Conservation (phyloP, 2,329 filamentous ascomycete species). For the Phyllosticta citrichinensis region DNA sequence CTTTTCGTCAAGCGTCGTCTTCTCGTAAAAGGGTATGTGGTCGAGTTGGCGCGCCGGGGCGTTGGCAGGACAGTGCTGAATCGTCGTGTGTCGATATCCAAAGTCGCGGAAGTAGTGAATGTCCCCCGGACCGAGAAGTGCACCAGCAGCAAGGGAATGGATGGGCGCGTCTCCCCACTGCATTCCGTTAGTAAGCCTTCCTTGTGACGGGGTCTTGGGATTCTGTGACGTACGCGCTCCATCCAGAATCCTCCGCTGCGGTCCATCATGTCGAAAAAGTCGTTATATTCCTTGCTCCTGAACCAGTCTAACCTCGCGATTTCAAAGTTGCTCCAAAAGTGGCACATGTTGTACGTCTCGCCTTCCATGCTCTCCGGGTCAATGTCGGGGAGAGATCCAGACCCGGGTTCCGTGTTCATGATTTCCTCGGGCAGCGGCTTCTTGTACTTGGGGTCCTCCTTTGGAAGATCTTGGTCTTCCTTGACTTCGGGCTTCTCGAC, state of each 20-base stretch:
- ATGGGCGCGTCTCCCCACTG: constrained; percentile 99
- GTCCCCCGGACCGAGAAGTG: constrained; percentile 67
- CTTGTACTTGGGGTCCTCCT: constrained; percentile 56
- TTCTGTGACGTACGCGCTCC: constrained; percentile 62
- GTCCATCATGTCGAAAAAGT: constrained; percentile 99
- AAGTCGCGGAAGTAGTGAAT: constrained; percentile 99
- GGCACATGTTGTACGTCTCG: constrained; percentile 99
- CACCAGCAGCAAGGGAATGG: constrained; percentile 90
- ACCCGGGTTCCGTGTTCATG: constrained; percentile 61
- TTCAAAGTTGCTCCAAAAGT: constrained; percentile 99
- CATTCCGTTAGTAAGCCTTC: constrained; percentile 24
- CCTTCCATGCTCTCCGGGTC: constrained; percentile 93
- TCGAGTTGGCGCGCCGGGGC: constrained; percentile 79
- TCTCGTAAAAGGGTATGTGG: constrained; percentile 70
- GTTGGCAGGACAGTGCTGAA: constrained; percentile 96
- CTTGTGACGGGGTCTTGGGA: background rate
- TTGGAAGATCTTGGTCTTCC: constrained; percentile 43
- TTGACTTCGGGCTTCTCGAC: constrained; percentile 60
- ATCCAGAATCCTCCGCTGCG: constrained; percentile 98
- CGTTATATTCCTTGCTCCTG: constrained; percentile 91
- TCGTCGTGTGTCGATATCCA: constrained; percentile 95
- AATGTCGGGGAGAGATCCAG: constrained; percentile 64
- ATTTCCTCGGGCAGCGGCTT: constrained; percentile 71
- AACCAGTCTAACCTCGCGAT: constrained; percentile 94
- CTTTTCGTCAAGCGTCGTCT: constrained; percentile 70